Evolutionary conservation across 306 rosid genomes (phyloP).

Genomic region (Dicorynia guianensis): DNA sequence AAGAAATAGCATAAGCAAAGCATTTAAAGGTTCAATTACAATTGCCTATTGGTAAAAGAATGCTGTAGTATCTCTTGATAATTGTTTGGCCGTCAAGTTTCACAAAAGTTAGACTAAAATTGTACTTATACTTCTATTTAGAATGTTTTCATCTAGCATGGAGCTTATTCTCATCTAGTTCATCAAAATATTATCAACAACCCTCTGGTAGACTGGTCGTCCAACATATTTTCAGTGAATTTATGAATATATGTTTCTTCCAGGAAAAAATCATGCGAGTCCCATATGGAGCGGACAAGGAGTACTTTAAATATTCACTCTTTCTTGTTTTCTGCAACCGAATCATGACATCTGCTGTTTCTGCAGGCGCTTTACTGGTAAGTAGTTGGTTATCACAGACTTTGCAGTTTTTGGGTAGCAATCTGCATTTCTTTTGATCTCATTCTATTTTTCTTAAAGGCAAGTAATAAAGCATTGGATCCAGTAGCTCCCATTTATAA

Average conservation of each 20-base stretch:
- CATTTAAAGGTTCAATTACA: background rate
- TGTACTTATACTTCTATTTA: background rate
- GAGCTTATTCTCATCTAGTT: background rate
- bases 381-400: conserved; percentile 34
- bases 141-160: background rate
- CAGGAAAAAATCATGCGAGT: conserved; percentile 99
- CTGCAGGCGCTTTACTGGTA: conserved; percentile 86
- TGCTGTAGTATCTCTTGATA: conserved; percentile 16
- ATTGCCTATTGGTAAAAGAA: background rate
- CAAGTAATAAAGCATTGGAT: conserved; percentile 75
- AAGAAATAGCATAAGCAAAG: background rate
- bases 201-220: conserved; percentile 24
- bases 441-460: conserved; percentile 47
- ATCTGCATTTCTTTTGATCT: conserved; percentile 1
- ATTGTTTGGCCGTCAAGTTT: conserved; percentile 6
- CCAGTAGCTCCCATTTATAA: conserved; percentile 93
- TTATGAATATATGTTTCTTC: conserved; percentile 37
- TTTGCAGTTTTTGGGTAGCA: conserved; percentile 17
- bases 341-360: conserved; percentile 85
- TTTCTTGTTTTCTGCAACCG: conserved; percentile 98
- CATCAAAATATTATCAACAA: conserved; percentile 14
- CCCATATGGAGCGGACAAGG: conserved; percentile 80
- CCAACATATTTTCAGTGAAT: conserved; percentile 23
- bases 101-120: background rate
- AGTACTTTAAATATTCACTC: conserved; percentile 75